Evolutionary conservation across 768 basidiomycete species (phyloP), one percentile per base, ranked within the genome.

Genomic region (Serendipita sp.): DNA sequence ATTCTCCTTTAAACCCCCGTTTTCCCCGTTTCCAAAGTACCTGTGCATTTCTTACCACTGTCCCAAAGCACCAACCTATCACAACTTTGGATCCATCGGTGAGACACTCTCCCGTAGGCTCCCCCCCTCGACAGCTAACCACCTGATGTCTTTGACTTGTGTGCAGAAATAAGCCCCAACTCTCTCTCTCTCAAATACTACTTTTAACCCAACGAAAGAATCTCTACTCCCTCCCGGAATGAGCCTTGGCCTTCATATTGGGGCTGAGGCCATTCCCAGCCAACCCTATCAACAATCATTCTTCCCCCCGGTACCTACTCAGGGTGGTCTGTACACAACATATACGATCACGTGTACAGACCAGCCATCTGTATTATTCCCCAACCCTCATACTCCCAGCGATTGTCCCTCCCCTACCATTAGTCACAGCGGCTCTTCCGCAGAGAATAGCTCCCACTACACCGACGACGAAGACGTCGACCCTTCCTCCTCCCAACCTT

Each of bases 271-370:
- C 56, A 23, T 23, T 38, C 8, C 56, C 16, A 10, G 36, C 23
- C 56, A 60, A 60, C 34, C 56, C 8, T 32, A 23, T 11, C 16
- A 7, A 8, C 48, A 7, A 51, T 51, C 18, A 18, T 51, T 18
- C n/a, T 18, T 51, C n/a, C 48, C 48, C n/a, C n/a, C 48, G 8
- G 48, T 51, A 5, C 48, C 48, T n/a, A 18, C 56, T 10, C 56
- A 32, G n/a, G 56, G 56, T 32, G 56, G 56, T 60, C 56, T 60
- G 56, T 38, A 60, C 56, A 60, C 36, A 38, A 32, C 28, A 36
- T 38, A 60, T 60, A 60, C 56, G 56, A 60, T 60, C 28, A 60
- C 36, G 56, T 60, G 56, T 60, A 30, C 56, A 60, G 56, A 60
- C 56, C 56, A 60, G 28, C 56, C 56, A 36, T 34, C 56, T 30